phyloP scores from a whole-genome alignment of 2,329 filamentous ascomycete genomes.

The Cercospora berteroae region DNA sequence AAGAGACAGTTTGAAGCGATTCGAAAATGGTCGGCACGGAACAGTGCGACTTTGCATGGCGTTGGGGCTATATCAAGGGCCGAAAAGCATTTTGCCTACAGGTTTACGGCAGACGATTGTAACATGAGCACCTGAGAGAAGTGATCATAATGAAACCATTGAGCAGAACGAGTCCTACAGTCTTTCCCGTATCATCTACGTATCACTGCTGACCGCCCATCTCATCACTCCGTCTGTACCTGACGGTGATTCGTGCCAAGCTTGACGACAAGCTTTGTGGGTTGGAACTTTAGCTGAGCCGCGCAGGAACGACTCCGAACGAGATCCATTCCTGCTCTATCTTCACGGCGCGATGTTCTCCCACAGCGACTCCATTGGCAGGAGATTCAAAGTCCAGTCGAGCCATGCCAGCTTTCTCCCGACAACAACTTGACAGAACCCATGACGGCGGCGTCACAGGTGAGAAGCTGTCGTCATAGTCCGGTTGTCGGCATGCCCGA shows the following conservation, averaged over 20 bases:
- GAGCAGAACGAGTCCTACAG: neutral
- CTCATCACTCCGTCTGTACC: neutral
- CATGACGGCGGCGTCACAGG: neutral
- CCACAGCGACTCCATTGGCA: neutral
- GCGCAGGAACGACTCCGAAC: neutral
- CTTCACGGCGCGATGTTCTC: neutral
- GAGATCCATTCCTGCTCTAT: no score
- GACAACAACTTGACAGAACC: neutral
- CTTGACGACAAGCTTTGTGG: neutral
- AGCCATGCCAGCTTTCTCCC: neutral
- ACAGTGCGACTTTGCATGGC: conserved; percentile 14
- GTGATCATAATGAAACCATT: neutral
- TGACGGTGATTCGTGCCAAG: neutral
- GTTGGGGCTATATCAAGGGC: conserved; percentile 7
- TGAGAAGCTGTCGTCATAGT: neutral
- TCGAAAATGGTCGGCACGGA: conserved; percentile 5
- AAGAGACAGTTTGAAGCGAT: conserved; percentile 13
- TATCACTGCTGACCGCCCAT: neutral
- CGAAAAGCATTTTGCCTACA: neutral
- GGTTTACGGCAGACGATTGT: neutral
- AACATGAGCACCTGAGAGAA: neutral
- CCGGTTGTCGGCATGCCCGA: neutral
- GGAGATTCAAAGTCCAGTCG: neutral
- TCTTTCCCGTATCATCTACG: neutral
- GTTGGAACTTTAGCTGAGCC: neutral